phyloP scores from a whole-genome alignment of 2,329 filamentous ascomycete species.

The Cercospora sesami region DNA sequence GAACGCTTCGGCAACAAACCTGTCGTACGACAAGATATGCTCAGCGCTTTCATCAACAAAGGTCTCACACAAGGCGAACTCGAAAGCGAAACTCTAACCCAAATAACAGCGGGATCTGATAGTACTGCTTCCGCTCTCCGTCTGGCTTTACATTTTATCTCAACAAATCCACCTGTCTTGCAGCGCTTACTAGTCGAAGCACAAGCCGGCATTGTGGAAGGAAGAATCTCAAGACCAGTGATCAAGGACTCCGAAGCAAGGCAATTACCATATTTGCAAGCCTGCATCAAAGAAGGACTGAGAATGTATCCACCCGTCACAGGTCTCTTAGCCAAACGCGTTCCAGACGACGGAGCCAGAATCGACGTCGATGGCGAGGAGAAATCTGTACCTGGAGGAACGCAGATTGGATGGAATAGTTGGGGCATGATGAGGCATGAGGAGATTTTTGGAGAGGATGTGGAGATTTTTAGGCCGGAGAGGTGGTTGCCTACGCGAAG shows the following conservation, averaged over 20 bases:
- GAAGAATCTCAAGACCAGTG: constrained; percentile 46
- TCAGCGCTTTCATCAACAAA: constrained; percentile 54
- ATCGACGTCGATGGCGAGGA: constrained; percentile 41
- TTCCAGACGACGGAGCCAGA: constrained; percentile 38
- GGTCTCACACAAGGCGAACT: constrained; percentile 46
- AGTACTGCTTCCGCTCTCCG: constrained; percentile 59
- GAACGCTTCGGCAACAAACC: constrained; percentile 50
- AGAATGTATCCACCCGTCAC: constrained; percentile 49
- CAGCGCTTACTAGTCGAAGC: constrained; percentile 51
- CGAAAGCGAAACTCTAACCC: constrained; percentile 48
- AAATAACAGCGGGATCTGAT: constrained; percentile 58
- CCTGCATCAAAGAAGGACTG: constrained; percentile 51
- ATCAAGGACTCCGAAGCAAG: constrained; percentile 52
- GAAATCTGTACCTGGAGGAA: constrained; percentile 41
- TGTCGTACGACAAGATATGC: constrained; percentile 54
- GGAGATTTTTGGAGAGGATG: constrained; percentile 42
- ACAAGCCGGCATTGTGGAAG: constrained; percentile 41
- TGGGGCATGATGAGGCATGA: constrained; percentile 42
- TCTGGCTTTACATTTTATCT: constrained; percentile 54
- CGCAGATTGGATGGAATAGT: constrained; percentile 43
- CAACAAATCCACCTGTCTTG: constrained; percentile 52
- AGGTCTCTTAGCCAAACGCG: constrained; percentile 41
- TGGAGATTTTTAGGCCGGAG: constrained; percentile 43
- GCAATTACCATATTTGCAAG: constrained; percentile 48
- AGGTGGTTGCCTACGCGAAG: constrained; percentile 35